These are phyloP conservation scores for Physaria fendleri DNA, from an alignment of 345 rosid species.

Conservation along the genomic window DNA sequence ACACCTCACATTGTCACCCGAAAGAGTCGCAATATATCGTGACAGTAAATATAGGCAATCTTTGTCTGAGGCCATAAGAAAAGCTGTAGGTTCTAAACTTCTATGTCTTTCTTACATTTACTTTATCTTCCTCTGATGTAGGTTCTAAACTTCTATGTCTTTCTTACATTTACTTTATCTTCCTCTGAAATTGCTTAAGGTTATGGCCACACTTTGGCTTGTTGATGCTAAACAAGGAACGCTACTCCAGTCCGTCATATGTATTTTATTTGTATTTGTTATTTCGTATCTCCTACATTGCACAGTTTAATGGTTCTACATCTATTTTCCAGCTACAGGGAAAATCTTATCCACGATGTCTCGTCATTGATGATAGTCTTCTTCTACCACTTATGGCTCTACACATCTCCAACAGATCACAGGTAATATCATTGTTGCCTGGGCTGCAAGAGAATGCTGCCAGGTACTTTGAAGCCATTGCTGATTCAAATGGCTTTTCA, in stretches of 20 bases:
- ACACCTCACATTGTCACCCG: slow-evolving; percentile 58
- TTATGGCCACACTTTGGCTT: not conserved
- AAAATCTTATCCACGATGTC: slow-evolving; percentile 47
- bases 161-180: not conserved
- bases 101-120: slow-evolving; percentile 12
- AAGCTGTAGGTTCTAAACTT: slow-evolving; percentile 55
- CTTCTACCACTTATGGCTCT: slow-evolving; percentile 55
- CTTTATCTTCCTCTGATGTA: too few relatives aligned
- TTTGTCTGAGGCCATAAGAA: slow-evolving; percentile 46
- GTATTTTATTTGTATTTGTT: too few relatives aligned
- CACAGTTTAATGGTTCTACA: slow-evolving; percentile 4
- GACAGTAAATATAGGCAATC: slow-evolving; percentile 59
- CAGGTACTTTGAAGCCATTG: slow-evolving; percentile 54
- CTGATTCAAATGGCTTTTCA: slow-evolving; percentile 54
- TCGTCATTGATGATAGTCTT: slow-evolving; percentile 82
- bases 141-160: slow-evolving; percentile 34
- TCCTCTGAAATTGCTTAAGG: not conserved
- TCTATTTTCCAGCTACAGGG: slow-evolving; percentile 55
- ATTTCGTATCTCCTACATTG: not conserved
- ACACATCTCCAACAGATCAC: slow-evolving; percentile 43
- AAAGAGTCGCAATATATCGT: slow-evolving; percentile 74
- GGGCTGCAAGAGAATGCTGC: slow-evolving; percentile 58
- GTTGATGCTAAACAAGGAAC: not conserved
- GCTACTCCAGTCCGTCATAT: not conserved
- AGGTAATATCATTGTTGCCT: slow-evolving; percentile 56